A percentile compares a stretch with the other conserved stretches of the same genome.
phyloP scores from a whole-genome alignment of 495 filamentous ascomycete genomes.

The Evansstolkia leycettana region DNA sequence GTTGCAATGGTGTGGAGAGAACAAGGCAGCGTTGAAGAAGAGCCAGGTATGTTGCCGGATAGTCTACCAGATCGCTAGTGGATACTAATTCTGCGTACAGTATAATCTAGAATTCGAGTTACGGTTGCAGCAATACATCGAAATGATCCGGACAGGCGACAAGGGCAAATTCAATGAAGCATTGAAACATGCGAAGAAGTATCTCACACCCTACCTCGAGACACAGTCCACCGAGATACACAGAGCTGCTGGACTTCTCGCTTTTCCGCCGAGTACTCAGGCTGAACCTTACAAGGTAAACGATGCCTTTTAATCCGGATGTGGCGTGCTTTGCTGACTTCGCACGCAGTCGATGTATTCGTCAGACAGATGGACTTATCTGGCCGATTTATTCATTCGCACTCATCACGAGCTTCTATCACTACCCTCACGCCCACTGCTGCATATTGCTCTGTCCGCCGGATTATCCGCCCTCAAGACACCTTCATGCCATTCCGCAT shows the following conservation, averaged over 20 bases:
- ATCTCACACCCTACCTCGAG: constrained; percentile 53
- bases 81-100: too few species aligned
- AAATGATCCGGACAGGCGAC: constrained; percentile 59
- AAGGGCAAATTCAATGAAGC: constrained; percentile 55
- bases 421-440: constrained; percentile 71
- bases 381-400: constrained; percentile 71
- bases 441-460: constrained; percentile 83
- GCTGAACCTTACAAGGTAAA: constrained; percentile 54
- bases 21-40: constrained; percentile 76
- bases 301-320: too few species aligned
- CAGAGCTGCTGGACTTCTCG: constrained; percentile 69
- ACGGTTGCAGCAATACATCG: constrained; percentile 90
- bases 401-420: constrained; percentile 81
- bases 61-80: too few species aligned
- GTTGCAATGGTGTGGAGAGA: constrained; percentile 82
- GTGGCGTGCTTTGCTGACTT: constrained; percentile 1
- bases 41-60: constrained; percentile 47
- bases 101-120: constrained; percentile 88
- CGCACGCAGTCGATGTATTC: constrained; percentile 55
- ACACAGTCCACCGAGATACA: constrained; percentile 55
- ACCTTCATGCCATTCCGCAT: constrained; percentile 74
- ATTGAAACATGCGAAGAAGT: constrained; percentile 69
- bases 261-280: constrained; percentile 49
- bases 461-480: constrained; percentile 94
- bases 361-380: constrained; percentile 53